Base-by-base conservation (phyloP, 1,284 basidiomycete genomes). In the Sphaerobolus stellatus region DNA sequence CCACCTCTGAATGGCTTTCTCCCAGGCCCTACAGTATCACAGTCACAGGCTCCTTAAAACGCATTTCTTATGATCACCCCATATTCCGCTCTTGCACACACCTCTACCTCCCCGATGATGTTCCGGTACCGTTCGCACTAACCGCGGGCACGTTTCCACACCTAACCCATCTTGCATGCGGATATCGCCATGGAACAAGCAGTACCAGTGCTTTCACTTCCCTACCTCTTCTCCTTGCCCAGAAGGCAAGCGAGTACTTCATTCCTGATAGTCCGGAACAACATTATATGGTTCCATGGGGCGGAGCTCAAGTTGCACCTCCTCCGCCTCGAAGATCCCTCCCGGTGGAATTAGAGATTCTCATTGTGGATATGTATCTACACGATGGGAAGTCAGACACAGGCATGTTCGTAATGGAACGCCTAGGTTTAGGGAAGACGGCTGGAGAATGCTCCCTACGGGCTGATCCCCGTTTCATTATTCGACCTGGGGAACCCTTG, bases 121-220 rank as follows among this genome's bases (percentile, higher is more conserved):
- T 54, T 28, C 53, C 34, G n/a, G 13, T 18, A 41, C 46, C 53
- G 30, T 49, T 30, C 29, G 16, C 31, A 27, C 47, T 54, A 28
- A 49, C 31, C 7, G n/a, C 38, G 22, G 46, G 49, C 20, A 28
- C 31, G 5, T 47, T 54, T 36, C 53, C 53, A n/a, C 27, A 33
- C 22, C 29, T 54, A 28, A 54, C 53, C 14, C 53, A 54, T 40
- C 47, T 54, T 18, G 53, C 53, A 2, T 54, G 53, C 34, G 45
- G 30, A 29, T 54, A 54, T 22, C 46, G 53, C 38, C 53, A 54
- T n/a, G 53, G 53, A 31, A 49, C 36, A 18, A 54, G 34, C 34
- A 54, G 53, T 31, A 49, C 25, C 16, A 49, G 34, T 1, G 53
- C 53, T 20, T 31, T 54, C 22, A 54, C 53, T 18, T 49, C 46